Evolutionary conservation across 441 rosid genomes (phyloP).

Genomic region (Mallotus japonicus): DNA sequence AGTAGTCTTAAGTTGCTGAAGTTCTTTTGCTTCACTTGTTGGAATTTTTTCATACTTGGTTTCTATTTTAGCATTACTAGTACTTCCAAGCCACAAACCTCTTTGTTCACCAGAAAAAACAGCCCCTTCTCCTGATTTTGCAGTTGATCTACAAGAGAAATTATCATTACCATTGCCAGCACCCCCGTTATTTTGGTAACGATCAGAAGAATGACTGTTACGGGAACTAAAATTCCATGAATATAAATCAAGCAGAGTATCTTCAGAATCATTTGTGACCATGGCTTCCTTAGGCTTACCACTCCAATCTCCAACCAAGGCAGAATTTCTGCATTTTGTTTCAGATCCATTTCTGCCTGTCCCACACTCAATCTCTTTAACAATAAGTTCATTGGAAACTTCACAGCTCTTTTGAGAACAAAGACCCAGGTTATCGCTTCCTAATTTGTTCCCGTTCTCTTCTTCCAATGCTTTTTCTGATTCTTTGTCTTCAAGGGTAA

Average conservation of each 20-base stretch:
- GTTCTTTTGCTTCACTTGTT: constrained; percentile 44
- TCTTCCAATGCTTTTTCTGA: constrained; percentile 38
- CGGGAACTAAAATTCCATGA: constrained; percentile 58
- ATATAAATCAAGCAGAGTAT: constrained; percentile 47
- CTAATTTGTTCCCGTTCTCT: constrained; percentile 36
- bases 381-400: constrained; percentile 72
- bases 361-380: constrained; percentile 83
- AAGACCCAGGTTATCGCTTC: constrained; percentile 28
- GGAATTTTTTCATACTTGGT: constrained; percentile 38
- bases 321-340: constrained; percentile 51
- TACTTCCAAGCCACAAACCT: constrained; percentile 54
- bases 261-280: constrained; percentile 45
- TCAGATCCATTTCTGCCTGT: constrained; percentile 58
- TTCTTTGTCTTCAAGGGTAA: constrained; percentile 52
- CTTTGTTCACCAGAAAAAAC: constrained; percentile 50
- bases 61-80: constrained; percentile 46
- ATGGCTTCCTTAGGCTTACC: constrained; percentile 41
- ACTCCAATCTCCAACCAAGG: constrained; percentile 42
- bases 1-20: constrained; percentile 38
- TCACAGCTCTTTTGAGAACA: constrained; percentile 44
- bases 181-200: constrained; percentile 41
- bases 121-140: constrained; percentile 55
- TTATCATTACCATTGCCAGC: constrained; percentile 25
- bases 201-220: constrained; percentile 42
- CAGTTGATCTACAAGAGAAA: constrained; percentile 41